phyloP scores from a whole-genome alignment of 2,329 filamentous ascomycete genomes.

The Aspergillus niger region DNA sequence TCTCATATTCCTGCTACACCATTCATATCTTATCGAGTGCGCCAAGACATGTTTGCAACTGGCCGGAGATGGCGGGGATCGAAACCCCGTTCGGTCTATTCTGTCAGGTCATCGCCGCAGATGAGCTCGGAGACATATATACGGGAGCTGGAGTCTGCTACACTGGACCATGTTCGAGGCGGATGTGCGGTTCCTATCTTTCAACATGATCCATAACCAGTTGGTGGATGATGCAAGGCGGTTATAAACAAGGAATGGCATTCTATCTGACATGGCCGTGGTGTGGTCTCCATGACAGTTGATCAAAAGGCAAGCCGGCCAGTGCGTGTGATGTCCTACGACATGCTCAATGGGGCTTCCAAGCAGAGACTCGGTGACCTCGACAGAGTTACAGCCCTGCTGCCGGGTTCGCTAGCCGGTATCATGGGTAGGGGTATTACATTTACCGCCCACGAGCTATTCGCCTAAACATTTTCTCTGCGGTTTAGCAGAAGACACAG shows the following conservation, averaged over 20 bases:
- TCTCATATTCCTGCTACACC: background rate
- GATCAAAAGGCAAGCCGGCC: conserved; percentile 63
- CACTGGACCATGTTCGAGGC: background rate
- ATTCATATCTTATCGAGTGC: background rate
- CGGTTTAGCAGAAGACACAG: too few relatives aligned
- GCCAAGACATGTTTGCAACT: background rate
- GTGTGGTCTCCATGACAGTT: conserved; percentile 61
- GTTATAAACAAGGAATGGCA: background rate
- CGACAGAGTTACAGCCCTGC: conserved; percentile 59
- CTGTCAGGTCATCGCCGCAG: background rate
- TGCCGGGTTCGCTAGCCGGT: conserved; percentile 63
- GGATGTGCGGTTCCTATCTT: background rate
- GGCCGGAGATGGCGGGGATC: background rate
- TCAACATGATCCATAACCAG: background rate
- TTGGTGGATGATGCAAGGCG: background rate
- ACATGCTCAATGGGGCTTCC: conserved; percentile 63
- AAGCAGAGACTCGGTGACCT: conserved; percentile 51
- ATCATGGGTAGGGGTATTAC: conserved; percentile 65
- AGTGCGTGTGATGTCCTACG: conserved; percentile 64
- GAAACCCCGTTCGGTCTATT: background rate
- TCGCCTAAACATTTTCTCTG: conserved; percentile 20
- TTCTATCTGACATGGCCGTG: conserved; percentile 35
- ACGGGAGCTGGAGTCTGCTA: background rate
- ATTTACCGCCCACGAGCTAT: conserved; percentile 64
- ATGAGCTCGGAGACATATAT: background rate